Evolutionary conservation across 2,329 filamentous ascomycete genomes (phyloP).

Genomic region (Aplosporella prunicola): DNA sequence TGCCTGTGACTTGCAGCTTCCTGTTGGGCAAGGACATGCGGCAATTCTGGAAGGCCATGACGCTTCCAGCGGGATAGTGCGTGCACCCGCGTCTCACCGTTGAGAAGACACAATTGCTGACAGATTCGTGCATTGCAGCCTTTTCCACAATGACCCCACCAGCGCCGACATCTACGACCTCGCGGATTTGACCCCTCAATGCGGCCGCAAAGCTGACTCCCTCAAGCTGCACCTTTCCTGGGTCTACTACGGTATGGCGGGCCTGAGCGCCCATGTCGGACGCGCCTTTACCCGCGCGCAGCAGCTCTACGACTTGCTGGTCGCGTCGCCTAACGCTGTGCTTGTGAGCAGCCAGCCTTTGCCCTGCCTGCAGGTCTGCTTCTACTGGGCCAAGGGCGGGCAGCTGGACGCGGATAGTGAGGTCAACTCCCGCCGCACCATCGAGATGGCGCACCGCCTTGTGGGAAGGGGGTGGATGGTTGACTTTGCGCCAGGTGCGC

Average conservation of each 20-base stretch:
- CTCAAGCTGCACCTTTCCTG: constrained; percentile 83
- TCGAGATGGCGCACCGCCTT: constrained; percentile 44
- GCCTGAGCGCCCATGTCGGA: constrained; percentile 57
- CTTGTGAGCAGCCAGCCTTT: constrained; percentile 59
- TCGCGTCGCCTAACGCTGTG: constrained; percentile 49
- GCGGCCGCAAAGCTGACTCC: constrained; percentile 74
- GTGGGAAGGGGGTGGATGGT: constrained; percentile 58
- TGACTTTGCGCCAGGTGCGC: constrained; percentile 53
- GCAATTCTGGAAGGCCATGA: constrained; percentile 75
- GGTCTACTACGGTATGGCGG: constrained; percentile 74
- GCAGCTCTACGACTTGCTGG: constrained; percentile 55
- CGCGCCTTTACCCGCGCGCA: constrained; percentile 62
- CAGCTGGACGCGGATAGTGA: constrained; percentile 35
- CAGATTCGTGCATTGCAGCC: constrained; percentile 6
- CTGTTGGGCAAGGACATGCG: constrained; percentile 68
- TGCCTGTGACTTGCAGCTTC: constrained; percentile 84
- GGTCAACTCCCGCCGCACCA: constrained; percentile 48
- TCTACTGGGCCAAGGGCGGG: constrained; percentile 65
- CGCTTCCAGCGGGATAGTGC: constrained; percentile 68
- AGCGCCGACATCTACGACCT: constrained; percentile 62
- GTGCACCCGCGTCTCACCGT: neutral
- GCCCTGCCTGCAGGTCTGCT: constrained; percentile 89
- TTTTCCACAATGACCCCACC: constrained; percentile 35
- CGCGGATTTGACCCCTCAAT: constrained; percentile 87
- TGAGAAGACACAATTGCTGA: too few species aligned